Evolutionary conservation across 129 eudicot genomes (phyloP), one percentile per base, ranked within the genome.

Genomic region (Ambrosia artemisiifolia): DNA sequence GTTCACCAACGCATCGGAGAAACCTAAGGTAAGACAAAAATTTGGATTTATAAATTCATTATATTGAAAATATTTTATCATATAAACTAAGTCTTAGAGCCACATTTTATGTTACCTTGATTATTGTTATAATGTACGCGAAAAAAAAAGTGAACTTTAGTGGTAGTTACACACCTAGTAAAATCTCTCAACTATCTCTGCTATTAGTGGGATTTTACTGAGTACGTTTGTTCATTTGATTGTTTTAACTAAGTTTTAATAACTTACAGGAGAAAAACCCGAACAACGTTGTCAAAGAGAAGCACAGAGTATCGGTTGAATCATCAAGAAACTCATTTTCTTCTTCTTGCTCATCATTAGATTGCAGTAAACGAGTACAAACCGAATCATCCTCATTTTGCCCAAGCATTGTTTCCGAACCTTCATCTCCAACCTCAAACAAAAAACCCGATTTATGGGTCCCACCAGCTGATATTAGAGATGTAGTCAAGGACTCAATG

Each of bases 251-350:
- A 74, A 80, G 11, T 63, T 69, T 59, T 32, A 2, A 50, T 19
- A 48, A 68, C 78, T 85, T 73, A 71, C 94, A 79, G 92, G 90
- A 65, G 64, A 82, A 81, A 69, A 65, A 56, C 64, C 43, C 14
- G 51, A 80, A 70, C 73, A 48, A 65, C 67, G 70, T 17, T 11
- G 69, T 38, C 53, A 80, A 87, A 66, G 89, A 82, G 84, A 83
- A 79, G 44, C 92, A 78, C 53, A 81, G 82, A 73, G 81, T 70
- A 78, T 80, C 96, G 32, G 64, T 64, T 11, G 98, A 92, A 74
- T 86, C 90, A 80, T 85, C 95, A 49, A 78, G 90, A 72, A 73
- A 82, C 80, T 92, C 98, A 46, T 65, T 63, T 59, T 80, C 98
- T 33, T 92, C 96, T 28, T 84, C 95, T 20, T 81, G 87, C 40